phyloP scores from a whole-genome alignment of 352 stramenopile species.

The Pythium coloratum region DNA sequence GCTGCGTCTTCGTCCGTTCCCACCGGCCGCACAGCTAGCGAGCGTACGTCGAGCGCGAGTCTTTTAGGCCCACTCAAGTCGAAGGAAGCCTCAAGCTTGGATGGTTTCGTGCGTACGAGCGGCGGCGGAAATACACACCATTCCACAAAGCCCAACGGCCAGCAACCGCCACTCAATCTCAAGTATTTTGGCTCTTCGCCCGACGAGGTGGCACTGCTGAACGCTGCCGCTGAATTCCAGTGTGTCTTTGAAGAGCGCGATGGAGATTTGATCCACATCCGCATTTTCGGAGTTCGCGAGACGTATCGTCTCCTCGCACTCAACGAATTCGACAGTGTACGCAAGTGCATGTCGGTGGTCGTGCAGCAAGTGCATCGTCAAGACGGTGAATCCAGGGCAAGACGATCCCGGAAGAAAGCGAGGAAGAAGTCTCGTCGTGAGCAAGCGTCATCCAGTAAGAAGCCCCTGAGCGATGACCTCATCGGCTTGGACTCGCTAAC shows the following conservation, averaged over 20 bases:
- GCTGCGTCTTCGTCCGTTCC: constrained; percentile 6
- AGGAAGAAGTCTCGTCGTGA: constrained; percentile 7
- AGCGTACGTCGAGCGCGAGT: constrained; percentile 31
- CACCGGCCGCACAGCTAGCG: constrained; percentile 21
- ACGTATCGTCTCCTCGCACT: constrained; percentile 75
- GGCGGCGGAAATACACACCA: background rate
- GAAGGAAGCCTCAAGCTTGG: constrained; percentile 4
- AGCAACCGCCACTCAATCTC: constrained; percentile 2
- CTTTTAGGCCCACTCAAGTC: constrained; percentile 24
- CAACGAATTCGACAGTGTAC: constrained; percentile 87
- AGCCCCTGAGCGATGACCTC: constrained; percentile 17
- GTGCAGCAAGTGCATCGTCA: constrained; percentile 49
- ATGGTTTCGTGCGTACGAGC: constrained; percentile 5
- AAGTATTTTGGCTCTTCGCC: constrained; percentile 81
- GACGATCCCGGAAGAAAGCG: background rate
- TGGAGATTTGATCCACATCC: constrained; percentile 72
- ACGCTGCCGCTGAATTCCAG: constrained; percentile 78
- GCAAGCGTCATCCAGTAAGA: constrained; percentile 21
- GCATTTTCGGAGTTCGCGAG: constrained; percentile 73
- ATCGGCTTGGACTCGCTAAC: constrained; percentile 25
- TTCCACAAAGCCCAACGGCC: constrained; percentile 16
- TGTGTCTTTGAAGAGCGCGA: constrained; percentile 80
- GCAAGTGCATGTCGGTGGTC: constrained; percentile 86
- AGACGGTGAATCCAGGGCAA: background rate
- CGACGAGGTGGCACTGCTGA: constrained; percentile 80